A percentile compares a stretch with the other conserved stretches of the same genome.
phyloP scores from a whole-genome alignment of 73 alveolate genomes.

The Paramecium pentaurelia region DNA sequence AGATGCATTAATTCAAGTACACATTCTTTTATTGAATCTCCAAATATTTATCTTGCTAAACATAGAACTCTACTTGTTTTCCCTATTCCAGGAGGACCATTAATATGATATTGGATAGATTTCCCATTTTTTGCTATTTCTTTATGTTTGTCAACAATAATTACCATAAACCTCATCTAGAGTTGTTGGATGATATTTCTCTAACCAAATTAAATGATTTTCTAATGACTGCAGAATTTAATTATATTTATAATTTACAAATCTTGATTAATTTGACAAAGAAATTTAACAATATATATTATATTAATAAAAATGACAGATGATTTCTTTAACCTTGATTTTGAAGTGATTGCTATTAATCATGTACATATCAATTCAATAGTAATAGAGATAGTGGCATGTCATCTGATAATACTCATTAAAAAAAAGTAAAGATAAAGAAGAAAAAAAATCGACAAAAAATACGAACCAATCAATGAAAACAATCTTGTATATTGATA shows the following conservation, averaged over 20 bases:
- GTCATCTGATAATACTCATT: conserved; percentile 24
- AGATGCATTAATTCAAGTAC: conserved; percentile 90
- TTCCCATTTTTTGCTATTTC: conserved; percentile 95
- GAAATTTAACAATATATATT: background rate
- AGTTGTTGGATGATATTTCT: conserved; percentile 88
- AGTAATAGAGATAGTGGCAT: conserved; percentile 35
- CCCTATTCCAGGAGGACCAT: conserved; percentile 99
- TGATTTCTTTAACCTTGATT: background rate
- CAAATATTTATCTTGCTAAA: conserved; percentile 93
- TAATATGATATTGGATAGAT: conserved; percentile 94
- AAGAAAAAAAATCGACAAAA: background rate
- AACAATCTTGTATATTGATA: conserved; percentile 10
- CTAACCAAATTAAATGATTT: background rate
- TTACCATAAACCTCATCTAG: conserved; percentile 96
- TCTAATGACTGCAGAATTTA: background rate
- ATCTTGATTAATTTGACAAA: background rate
- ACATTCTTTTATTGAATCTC: conserved; percentile 84
- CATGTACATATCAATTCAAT: background rate
- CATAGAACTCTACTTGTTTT: conserved; percentile 97
- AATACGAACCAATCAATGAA: conserved; percentile 37
- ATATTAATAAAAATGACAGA: background rate
- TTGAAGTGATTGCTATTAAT: conserved; percentile 4
- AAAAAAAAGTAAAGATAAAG: background rate
- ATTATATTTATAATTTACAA: background rate
- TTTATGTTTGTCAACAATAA: conserved; percentile 82